Base-by-base conservation (phyloP, 2,329 filamentous ascomycete genomes). In the Mycosphaerelloides madeirae region DNA sequence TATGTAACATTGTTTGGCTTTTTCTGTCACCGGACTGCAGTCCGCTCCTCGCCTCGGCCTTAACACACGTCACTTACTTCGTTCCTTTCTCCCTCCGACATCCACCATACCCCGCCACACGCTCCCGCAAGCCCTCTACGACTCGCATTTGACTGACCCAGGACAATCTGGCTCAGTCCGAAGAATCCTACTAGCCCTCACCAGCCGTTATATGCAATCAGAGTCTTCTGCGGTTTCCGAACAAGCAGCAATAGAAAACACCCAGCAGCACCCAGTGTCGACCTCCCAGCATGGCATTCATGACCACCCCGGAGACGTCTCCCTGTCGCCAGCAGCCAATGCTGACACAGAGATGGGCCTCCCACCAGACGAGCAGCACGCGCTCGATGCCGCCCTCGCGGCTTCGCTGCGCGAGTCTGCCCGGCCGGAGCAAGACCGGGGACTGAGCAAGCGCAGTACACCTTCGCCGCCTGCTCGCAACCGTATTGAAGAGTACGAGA, bases 161-260 rank as follows among this genome's bases (percentile, higher is more conserved):
- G 68, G 63, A 62, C 46, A 43, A 49, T 53, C 67, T 73, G 75
- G 77, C 71, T 80, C 78, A 75, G 79, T 81, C 77, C 63, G 60
- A 58, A 59, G 55, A 55, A 56, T 54, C 56, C 52, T 46, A 54
- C 53, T 48, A 53, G 47, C 57, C 54, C 53, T 53, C 56, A 58
- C 62, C 65, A 63, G 62, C 49, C 65, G 65, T 82, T 83, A 76
- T 82, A 83, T 83, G 80, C 79, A 79, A 75, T 66, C 79, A 73
- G 78, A 76, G 76, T 67, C 71, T 59, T 60, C 70, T 61, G 66
- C 72, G 69, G 68, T 67, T 64, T 68, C 65, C 62, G 70, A 71
- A 68, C 68, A 69, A 65, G 66, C 64, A 57, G 60, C 62, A 49
- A 59, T 64, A 55, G 52, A 65, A 59, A 61, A 69, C 57, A 60